phyloP scores from a whole-genome alignment of 768 basidiomycete species.

The Lentinula aciculospora region DNA sequence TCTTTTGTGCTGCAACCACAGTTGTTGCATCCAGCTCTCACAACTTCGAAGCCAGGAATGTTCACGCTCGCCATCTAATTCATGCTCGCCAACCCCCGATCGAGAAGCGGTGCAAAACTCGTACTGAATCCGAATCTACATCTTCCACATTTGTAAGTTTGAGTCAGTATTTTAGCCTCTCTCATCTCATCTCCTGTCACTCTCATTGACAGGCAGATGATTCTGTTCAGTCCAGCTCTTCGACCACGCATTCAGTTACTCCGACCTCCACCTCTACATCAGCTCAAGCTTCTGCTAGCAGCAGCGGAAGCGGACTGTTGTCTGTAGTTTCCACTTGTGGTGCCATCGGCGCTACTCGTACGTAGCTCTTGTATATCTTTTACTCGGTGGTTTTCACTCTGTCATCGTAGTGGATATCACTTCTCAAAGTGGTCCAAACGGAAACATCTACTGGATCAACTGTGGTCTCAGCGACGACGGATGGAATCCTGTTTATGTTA shows the following conservation, averaged over 20 bases:
- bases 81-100: not conserved
- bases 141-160: not conserved
- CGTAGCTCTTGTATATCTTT: conserved; percentile 12
- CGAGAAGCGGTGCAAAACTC: conserved; percentile 4
- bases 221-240: not conserved
- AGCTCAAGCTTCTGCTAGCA: not conserved
- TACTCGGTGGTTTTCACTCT: not conserved
- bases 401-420: conserved; percentile 39
- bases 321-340: conserved; percentile 33
- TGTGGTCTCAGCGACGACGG: conserved; percentile 61
- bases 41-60: conserved; percentile 17
- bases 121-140: not conserved
- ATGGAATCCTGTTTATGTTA: conserved; percentile 69
- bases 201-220: not conserved
- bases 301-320: not conserved
- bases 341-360: conserved; percentile 43
- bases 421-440: conserved; percentile 56
- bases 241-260: not conserved
- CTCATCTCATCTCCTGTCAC: not conserved
- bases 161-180: not conserved
- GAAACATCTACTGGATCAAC: conserved; percentile 70
- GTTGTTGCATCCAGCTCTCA: conserved; percentile 21
- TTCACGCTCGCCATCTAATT: conserved; percentile 22
- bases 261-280: not conserved
- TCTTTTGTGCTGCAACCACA: conserved; percentile 21